Percentiles rank a stretch among this genome's conserved stretches.
phyloP scores from a whole-genome alignment of 169 alveolate species.

The Eimeria maxima region DNA sequence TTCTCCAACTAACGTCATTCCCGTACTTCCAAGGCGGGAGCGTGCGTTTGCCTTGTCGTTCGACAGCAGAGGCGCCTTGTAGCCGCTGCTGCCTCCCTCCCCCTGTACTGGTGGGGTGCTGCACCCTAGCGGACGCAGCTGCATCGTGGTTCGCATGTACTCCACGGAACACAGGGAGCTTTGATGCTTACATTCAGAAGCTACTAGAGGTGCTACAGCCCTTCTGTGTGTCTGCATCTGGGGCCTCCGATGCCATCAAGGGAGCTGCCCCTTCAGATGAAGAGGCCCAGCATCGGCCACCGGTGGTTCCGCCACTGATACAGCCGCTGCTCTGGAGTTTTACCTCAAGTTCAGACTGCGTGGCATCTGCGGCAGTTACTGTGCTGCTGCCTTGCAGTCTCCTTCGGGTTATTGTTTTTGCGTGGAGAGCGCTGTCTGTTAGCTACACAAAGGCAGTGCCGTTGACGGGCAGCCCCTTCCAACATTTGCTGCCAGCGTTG shows the following conservation, averaged over 20 bases:
- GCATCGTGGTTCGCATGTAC: constrained; percentile 51
- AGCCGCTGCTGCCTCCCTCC: constrained; percentile 62
- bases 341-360: neutral
- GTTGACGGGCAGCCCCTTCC: constrained; percentile 34
- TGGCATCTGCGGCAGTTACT: constrained; percentile 19
- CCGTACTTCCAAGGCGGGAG: constrained; percentile 34
- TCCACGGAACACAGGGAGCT: constrained; percentile 31
- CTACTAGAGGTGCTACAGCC: constrained; percentile 29
- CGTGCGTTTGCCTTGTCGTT: neutral
- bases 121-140: constrained; percentile 58
- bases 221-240: constrained; percentile 29
- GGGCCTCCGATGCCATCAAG: neutral
- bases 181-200: constrained; percentile 45
- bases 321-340: constrained; percentile 45
- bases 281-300: neutral
- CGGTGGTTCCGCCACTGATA: constrained; percentile 27
- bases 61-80: constrained; percentile 41
- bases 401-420: constrained; percentile 22
- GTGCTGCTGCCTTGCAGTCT: constrained; percentile 52
- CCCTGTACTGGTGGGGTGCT: constrained; percentile 25
- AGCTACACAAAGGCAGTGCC: constrained; percentile 60
- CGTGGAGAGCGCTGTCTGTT: constrained; percentile 59
- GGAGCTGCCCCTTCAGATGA: neutral
- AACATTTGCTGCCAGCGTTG: constrained; percentile 38
- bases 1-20: constrained; percentile 35